These are phyloP conservation scores for Solanum boliviense DNA, from an alignment of 257 asterid species.

Conservation along the genomic window DNA sequence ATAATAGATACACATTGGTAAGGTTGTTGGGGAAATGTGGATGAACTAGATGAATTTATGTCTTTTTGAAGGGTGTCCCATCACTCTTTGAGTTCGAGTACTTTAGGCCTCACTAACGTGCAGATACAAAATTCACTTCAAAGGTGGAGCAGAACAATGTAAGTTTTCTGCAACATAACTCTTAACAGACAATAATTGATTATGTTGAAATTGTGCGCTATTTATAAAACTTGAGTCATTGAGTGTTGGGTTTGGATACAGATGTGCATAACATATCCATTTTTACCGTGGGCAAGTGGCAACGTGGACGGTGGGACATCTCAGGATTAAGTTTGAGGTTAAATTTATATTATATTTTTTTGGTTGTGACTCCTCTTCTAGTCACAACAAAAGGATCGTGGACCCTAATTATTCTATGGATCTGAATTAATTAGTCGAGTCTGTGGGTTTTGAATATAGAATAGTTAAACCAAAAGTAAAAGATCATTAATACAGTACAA, in stretches of 20 bases:
- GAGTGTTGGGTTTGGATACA: background rate
- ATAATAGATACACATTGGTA: background rate
- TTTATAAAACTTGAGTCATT: background rate
- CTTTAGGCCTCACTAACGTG: background rate
- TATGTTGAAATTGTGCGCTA: background rate
- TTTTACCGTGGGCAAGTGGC: background rate
- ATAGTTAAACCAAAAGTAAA: background rate
- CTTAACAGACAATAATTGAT: background rate
- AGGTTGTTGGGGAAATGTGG: background rate
- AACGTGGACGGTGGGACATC: background rate
- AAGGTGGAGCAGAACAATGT: background rate
- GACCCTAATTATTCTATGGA: background rate
- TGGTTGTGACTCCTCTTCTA: background rate
- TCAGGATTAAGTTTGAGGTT: background rate
- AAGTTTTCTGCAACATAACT: background rate
- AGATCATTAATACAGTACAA: background rate
- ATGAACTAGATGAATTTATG: background rate
- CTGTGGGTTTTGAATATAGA: background rate
- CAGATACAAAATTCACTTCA: background rate
- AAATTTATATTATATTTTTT: background rate
- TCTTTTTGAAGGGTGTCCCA: background rate
- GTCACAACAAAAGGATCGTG: background rate
- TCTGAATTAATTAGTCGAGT: background rate
- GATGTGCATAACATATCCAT: background rate
- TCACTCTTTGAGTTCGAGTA: background rate